Evolutionary conservation across 176 grass and related monocot species (phyloP).

Genomic region (Cymbopogon citratus): DNA sequence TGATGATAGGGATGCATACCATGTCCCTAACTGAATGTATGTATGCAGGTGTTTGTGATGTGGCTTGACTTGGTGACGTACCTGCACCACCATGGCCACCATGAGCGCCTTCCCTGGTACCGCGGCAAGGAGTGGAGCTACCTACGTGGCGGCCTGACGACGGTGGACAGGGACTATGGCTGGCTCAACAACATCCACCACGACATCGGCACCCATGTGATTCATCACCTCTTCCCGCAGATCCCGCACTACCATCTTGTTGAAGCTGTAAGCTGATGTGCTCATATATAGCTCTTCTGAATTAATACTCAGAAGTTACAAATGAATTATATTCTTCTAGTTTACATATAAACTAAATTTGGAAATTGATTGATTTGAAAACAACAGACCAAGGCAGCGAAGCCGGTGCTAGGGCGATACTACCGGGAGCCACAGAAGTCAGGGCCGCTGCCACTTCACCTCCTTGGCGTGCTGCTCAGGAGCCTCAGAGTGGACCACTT

Average conservation of each 20-base stretch:
- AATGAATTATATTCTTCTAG: too few relatives aligned
- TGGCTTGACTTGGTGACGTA: too few relatives aligned
- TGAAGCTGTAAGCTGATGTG: too few relatives aligned
- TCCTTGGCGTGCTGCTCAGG: conserved; percentile 51
- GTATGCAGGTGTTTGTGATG: too few relatives aligned
- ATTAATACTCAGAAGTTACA: too few relatives aligned
- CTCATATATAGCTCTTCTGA: too few relatives aligned
- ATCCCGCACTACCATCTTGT: conserved; percentile 89
- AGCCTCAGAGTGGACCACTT: conserved; percentile 84
- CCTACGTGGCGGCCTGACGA: too few relatives aligned
- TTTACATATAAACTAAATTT: neutral
- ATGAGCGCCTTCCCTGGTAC: too few relatives aligned
- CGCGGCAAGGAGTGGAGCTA: too few relatives aligned
- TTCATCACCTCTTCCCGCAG: conserved; percentile 90
- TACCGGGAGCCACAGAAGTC: conserved; percentile 75
- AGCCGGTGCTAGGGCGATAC: conserved; percentile 59
- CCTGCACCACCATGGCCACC: too few relatives aligned
- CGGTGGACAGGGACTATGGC: neutral
- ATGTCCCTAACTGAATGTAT: too few relatives aligned
- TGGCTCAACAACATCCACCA: conserved; percentile 58
- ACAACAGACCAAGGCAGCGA: conserved; percentile 66
- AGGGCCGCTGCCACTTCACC: conserved; percentile 59
- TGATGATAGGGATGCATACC: too few relatives aligned
- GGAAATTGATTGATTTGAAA: neutral
- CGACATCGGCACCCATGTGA: conserved; percentile 43